A percentile compares a stretch with the other conserved stretches of the same genome.
These are phyloP conservation scores for Euphorbia pulcherrima DNA, from an alignment of 345 rosid species.

Conservation along the genomic window DNA sequence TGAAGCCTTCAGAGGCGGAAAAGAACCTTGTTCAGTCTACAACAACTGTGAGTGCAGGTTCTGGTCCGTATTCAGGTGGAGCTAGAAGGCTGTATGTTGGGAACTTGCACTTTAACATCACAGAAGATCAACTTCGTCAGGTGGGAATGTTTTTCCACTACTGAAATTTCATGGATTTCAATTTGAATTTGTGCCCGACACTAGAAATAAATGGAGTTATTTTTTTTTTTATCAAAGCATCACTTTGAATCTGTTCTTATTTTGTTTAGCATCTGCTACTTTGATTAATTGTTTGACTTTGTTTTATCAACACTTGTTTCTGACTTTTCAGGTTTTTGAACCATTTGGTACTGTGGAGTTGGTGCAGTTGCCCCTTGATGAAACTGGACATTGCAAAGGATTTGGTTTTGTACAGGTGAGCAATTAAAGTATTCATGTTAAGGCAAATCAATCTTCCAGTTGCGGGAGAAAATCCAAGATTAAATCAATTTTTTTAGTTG, in stretches of 20 bases:
- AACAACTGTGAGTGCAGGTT: conserved; percentile 55
- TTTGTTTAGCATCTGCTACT: neutral
- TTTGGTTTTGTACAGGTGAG: conserved; percentile 95
- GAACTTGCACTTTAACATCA: conserved; percentile 78
- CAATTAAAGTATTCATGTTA: neutral
- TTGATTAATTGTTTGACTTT: neutral
- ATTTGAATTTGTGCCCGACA: too few species aligned
- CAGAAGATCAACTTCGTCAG: conserved; percentile 88
- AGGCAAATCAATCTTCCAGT: neutral
- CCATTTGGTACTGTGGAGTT: conserved; percentile 91
- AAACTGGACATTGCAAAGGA: conserved; percentile 85
- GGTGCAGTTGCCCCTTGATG: conserved; percentile 91
- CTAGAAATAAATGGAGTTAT: neutral
- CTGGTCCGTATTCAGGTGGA: conserved; percentile 76
- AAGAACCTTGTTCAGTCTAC: conserved; percentile 97
- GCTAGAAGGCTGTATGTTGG: conserved; percentile 94
- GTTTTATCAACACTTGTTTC: neutral
- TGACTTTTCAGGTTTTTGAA: conserved; percentile 72
- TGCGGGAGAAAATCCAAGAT: neutral
- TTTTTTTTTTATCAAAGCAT: neutral
- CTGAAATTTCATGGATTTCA: neutral
- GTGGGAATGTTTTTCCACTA: conserved; percentile 28
- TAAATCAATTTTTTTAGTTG: neutral
- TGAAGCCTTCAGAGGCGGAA: conserved; percentile 99
- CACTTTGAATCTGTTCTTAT: neutral